Evolutionary conservation across 2,329 filamentous ascomycete genomes (phyloP).

Genomic region (Periconia digitata): DNA sequence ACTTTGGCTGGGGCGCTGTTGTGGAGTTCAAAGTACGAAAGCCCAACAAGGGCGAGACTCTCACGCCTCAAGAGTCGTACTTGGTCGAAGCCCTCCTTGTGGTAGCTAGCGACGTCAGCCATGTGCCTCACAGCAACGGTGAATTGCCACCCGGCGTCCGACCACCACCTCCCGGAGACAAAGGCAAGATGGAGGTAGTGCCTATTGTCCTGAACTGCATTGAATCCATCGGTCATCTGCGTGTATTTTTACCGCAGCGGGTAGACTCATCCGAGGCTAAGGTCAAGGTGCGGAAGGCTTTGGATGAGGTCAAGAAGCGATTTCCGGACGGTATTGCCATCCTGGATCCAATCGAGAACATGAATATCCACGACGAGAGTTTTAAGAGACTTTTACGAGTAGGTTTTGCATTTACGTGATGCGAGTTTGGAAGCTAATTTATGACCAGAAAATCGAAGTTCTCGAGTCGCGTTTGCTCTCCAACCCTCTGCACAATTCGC

Average conservation of each 20-base stretch:
- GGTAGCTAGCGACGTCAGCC: slow-evolving; percentile 57
- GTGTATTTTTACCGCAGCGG: slow-evolving; percentile 80
- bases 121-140: slow-evolving; percentile 61
- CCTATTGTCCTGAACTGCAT: slow-evolving; percentile 85
- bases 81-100: slow-evolving; percentile 79
- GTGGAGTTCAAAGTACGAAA: slow-evolving; percentile 71
- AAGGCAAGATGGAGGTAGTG: slow-evolving; percentile 75
- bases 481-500: slow-evolving; percentile 90
- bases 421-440: slow-evolving; percentile 16
- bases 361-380: slow-evolving; percentile 87
- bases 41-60: slow-evolving; percentile 63
- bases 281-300: slow-evolving; percentile 65
- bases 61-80: slow-evolving; percentile 75
- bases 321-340: slow-evolving; percentile 91
- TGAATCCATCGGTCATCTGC: slow-evolving; percentile 79
- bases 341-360: slow-evolving; percentile 92
- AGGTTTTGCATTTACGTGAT: slow-evolving; percentile 23
- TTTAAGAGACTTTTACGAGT: slow-evolving; percentile 85
- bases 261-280: slow-evolving; percentile 68
- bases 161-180: slow-evolving; percentile 64
- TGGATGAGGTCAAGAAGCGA: slow-evolving; percentile 79
- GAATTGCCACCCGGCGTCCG: slow-evolving; percentile 66
- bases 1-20: slow-evolving; percentile 95
- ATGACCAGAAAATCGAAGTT: slow-evolving; percentile 85
- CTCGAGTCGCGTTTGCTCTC: slow-evolving; percentile 85